Percentiles rank a stretch among this genome's conserved stretches.
Conservation (phyloP, 139 green algal species). For the Chlamydomonas asymmetrica region DNA sequence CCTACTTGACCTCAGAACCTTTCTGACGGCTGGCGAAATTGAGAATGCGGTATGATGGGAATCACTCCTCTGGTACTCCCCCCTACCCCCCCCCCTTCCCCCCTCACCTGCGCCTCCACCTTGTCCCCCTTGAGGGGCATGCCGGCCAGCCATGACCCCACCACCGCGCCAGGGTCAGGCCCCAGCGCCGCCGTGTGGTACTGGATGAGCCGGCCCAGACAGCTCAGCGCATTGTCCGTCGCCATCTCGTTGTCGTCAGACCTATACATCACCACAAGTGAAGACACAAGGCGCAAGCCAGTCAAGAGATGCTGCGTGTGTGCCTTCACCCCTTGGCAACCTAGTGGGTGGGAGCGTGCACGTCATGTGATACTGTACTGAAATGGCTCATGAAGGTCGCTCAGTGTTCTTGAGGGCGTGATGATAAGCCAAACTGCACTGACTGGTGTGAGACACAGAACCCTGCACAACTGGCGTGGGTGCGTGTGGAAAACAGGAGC, state of each 20-base stretch:
- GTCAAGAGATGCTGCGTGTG: too few species aligned
- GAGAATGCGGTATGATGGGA: background rate
- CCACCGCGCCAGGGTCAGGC: conserved; percentile 20
- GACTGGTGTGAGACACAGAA: too few species aligned
- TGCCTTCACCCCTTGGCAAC: too few species aligned
- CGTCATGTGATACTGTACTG: too few species aligned
- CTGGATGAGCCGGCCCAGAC: conserved; percentile 72
- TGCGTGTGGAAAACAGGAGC: too few species aligned
- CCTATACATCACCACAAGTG: too few species aligned
- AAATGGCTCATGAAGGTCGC: too few species aligned
- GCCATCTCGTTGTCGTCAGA: conserved; percentile 73
- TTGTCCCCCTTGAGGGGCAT: conserved; percentile 73
- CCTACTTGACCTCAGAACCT: background rate
- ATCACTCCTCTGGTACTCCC: background rate
- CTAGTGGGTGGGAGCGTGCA: too few species aligned
- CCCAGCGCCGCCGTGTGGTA: conserved; percentile 44
- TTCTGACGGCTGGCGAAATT: background rate
- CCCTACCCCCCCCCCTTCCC: background rate
- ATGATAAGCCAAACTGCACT: too few species aligned
- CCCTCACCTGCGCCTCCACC: conserved; percentile 59
- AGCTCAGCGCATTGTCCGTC: conserved; percentile 79
- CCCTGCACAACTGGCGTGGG: too few species aligned
- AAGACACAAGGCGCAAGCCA: too few species aligned
- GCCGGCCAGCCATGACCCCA: conserved; percentile 52
- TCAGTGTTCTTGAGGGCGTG: too few species aligned